These are phyloP conservation scores for Withania somnifera DNA, from an alignment of 305 asterid genomes.

Conservation along the genomic window DNA sequence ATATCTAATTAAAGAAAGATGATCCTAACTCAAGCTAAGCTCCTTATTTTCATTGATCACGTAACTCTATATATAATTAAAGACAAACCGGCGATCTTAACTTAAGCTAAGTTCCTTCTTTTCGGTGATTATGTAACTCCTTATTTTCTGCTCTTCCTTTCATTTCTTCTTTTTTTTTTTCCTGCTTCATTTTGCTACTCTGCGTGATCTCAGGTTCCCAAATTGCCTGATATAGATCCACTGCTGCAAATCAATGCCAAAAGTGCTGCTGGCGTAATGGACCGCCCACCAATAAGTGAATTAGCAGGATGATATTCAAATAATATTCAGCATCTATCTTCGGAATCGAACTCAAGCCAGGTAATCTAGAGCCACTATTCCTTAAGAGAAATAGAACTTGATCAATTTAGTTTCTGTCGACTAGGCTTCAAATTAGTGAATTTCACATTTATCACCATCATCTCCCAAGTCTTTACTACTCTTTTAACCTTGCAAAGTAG, in stretches of 20 bases:
- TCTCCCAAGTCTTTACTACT: neutral
- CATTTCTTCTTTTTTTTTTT: neutral
- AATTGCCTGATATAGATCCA: constrained; percentile 78
- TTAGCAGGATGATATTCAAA: constrained; percentile 45
- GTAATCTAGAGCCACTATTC: neutral
- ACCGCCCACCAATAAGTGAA: constrained; percentile 97
- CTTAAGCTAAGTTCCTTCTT: neutral
- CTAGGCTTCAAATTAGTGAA: neutral
- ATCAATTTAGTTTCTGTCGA: neutral
- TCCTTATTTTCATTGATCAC: neutral
- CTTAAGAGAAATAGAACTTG: neutral
- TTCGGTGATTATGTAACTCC: neutral
- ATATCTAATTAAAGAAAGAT: neutral
- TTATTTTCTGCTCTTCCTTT: neutral
- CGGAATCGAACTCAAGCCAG: neutral
- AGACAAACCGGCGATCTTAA: neutral
- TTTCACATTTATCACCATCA: neutral
- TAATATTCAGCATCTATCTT: neutral
- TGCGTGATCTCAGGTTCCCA: constrained; percentile 57
- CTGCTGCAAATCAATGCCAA: constrained; percentile 73
- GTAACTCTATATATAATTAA: neutral
- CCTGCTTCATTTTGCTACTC: neutral
- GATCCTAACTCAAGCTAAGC: neutral
- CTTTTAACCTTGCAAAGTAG: neutral
- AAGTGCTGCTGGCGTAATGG: constrained; percentile 84